A percentile compares a stretch with the other conserved stretches of the same genome.
phyloP scores from a whole-genome alignment of 2,329 filamentous ascomycete genomes.

The Fusarium mexicanum region DNA sequence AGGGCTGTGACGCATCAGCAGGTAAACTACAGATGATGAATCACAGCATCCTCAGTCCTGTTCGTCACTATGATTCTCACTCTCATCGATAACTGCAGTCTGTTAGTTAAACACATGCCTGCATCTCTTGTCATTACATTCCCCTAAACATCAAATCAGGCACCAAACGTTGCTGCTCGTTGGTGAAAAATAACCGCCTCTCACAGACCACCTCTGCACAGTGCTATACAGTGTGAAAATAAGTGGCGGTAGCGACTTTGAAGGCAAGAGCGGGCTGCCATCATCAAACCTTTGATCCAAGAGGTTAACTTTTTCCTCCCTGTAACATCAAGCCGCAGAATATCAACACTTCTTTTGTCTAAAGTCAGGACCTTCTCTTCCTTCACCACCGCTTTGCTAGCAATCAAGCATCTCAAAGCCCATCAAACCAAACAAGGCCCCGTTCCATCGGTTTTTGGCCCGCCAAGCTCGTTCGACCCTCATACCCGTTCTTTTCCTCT shows the following conservation, averaged over 20 bases:
- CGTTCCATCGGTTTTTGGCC: slow-evolving; percentile 27
- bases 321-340: slow-evolving; percentile 3
- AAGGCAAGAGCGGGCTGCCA: slow-evolving; percentile 15
- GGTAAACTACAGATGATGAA: slow-evolving; percentile 1
- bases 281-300: slow-evolving; percentile 7
- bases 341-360: slow-evolving; percentile 5
- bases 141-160: neutral
- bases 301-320: slow-evolving; percentile 10
- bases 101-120: neutral
- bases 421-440: slow-evolving; percentile 26
- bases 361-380: slow-evolving; percentile 7
- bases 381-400: slow-evolving; percentile 17
- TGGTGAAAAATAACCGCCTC: neutral
- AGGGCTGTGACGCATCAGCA: slow-evolving; percentile 4
- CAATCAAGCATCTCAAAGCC: slow-evolving; percentile 17
- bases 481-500: slow-evolving; percentile 43
- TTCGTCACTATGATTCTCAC: neutral
- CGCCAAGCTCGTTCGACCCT: slow-evolving; percentile 35
- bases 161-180: neutral
- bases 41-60: slow-evolving; percentile 5
- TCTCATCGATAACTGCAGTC: neutral
- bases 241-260: slow-evolving; percentile 31
- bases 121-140: neutral
- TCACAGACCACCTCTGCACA: slow-evolving; percentile 9
- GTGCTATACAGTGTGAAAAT: slow-evolving; percentile 9